A percentile compares a stretch with the other conserved stretches of the same genome.
phyloP scores from a whole-genome alignment of 2,329 filamentous ascomycete species.

The Graphiopsis chlorocephala region DNA sequence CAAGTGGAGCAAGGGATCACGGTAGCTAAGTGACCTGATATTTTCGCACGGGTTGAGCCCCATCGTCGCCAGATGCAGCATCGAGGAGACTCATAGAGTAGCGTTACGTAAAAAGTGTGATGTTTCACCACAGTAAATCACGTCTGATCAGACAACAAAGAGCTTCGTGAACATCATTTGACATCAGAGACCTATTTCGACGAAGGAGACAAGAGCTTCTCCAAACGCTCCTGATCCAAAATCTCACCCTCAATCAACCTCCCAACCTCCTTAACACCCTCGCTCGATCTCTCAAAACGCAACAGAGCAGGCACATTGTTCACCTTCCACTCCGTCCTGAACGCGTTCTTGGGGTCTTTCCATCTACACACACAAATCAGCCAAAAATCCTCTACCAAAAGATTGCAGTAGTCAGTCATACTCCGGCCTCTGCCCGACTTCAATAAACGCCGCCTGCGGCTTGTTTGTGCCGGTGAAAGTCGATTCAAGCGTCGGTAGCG shows the following conservation, averaged over 20 bases:
- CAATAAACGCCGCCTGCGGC: constrained; percentile 20
- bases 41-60: no score
- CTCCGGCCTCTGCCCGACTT: constrained; percentile 23
- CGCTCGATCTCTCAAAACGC: constrained; percentile 17
- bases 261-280: constrained; percentile 18
- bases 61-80: no score
- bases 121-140: no score
- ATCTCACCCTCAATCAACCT: constrained; percentile 24
- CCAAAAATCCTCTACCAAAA: not conserved
- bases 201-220: constrained; percentile 2
- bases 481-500: constrained; percentile 19
- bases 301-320: constrained; percentile 21
- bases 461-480: constrained; percentile 17
- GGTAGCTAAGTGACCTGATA: not conserved
- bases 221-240: constrained; percentile 18
- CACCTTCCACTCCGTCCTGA: constrained; percentile 16
- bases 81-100: no score
- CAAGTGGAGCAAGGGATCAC: not conserved
- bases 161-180: not conserved
- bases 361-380: constrained; percentile 16
- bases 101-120: no score
- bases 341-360: constrained; percentile 19
- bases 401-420: not conserved
- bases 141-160: no score
- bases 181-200: not conserved